Percentiles rank a stretch among this genome's conserved stretches.
These are phyloP conservation scores for Neltuma alba DNA, from an alignment of 306 rosid species.

Conservation along the genomic window DNA sequence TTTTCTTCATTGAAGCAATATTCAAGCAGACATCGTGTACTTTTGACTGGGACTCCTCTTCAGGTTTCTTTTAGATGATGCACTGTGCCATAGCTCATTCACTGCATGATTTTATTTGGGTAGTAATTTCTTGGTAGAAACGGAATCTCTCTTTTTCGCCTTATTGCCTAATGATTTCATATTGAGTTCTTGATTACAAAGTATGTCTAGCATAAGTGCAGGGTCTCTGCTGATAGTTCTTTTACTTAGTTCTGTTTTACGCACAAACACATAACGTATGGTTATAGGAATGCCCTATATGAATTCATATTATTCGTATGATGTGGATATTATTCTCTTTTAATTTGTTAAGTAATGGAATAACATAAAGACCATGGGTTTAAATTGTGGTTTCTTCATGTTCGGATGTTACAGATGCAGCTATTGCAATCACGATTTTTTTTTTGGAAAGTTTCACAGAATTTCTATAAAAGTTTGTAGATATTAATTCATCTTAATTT, in stretches of 20 bases:
- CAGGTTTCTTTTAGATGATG: conserved; percentile 67
- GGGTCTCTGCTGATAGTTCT: not conserved
- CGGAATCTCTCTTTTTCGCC: too few relatives aligned
- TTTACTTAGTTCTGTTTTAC: not conserved
- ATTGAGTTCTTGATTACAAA: not conserved
- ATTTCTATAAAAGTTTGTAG: too few relatives aligned
- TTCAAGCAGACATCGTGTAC: conserved; percentile 75
- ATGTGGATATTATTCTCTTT: not conserved
- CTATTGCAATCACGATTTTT: too few relatives aligned
- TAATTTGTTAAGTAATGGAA: too few relatives aligned
- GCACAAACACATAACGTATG: too few relatives aligned
- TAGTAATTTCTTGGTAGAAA: not conserved
- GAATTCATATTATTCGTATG: too few relatives aligned
- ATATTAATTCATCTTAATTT: too few relatives aligned
- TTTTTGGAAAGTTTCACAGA: too few relatives aligned
- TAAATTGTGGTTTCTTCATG: too few relatives aligned
- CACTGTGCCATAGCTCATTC: conserved; percentile 20
- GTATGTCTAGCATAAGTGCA: not conserved
- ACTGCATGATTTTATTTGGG: conserved; percentile 2
- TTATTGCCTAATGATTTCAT: not conserved
- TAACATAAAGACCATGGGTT: too few relatives aligned
- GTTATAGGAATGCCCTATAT: too few relatives aligned
- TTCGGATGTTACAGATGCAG: too few relatives aligned
- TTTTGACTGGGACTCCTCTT: conserved; percentile 99
- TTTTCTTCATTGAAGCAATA: conserved; percentile 94